Evolutionary conservation across 1,284 basidiomycete genomes (phyloP), one percentile per base, ranked within the genome.

Genomic region (Pseudozyma hubeiensis): DNA sequence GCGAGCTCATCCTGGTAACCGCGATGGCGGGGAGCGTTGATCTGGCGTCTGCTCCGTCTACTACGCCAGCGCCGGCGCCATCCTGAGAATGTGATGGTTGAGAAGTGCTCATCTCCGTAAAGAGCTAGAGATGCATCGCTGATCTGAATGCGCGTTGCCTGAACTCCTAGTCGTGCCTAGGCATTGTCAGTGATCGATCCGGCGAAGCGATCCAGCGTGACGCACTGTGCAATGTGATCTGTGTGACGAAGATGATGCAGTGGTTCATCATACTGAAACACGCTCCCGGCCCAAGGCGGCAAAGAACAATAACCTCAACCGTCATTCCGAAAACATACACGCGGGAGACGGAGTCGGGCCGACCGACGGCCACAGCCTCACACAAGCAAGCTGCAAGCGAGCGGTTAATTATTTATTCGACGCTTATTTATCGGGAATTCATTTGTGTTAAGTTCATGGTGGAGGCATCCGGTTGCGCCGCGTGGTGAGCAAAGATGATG

Each of bases 21-120:
- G 59, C 44, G 43, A 67, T 61, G 50, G 54, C 50, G n/a, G 53
- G 58, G 1, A 59, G 24, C 1, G 46, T n/a, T 14, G 45, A 3
- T 13, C 30, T 17, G 19, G 52, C 35, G 41, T 50, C 24, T 24
- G 24, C 24, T 24, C 24, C 43, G 45, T 33, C 30, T 3, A 13
- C 34, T 19, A 24, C 19, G 30, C 11, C 34, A 17, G 53, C 33
- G 1, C 0, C 31, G 40, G 37, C 24, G 1, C 30, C 44, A 13
- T 17, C 51, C 24, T 35, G 40, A 11, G 50, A 31, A 44, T 33
- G 45, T 45, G 48, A 50, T 53, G 53, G 37, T 45, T 37, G 39
- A 5, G 39, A 48, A 43, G 49, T 5, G 24, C 49, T 10, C 58
- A 66, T 66, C 30, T 11, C 37, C 19, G 31, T 24, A 24, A 24